Conservation (phyloP, 352 stramenopile genomes). For the Blastocystis sp. region DNA sequence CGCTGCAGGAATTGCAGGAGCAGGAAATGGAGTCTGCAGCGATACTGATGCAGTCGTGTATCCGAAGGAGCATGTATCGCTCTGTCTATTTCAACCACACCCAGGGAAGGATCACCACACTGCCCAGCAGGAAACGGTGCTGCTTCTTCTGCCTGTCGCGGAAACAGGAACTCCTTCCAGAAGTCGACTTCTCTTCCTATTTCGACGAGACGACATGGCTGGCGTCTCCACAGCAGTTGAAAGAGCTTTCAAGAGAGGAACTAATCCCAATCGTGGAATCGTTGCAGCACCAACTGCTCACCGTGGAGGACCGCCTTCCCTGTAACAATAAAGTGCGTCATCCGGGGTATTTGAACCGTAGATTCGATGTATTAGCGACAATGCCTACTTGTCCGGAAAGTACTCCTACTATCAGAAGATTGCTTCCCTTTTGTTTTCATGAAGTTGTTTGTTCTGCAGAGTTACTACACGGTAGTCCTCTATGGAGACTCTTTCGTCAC, state of each 20-base stretch:
- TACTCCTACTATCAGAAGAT: constrained; percentile 52
- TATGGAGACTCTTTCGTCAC: too few relatives aligned
- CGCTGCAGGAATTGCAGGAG: not conserved
- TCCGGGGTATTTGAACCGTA: not conserved
- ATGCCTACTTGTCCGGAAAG: constrained; percentile 21
- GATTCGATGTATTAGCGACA: not conserved
- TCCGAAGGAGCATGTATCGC: not conserved
- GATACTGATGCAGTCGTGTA: constrained; percentile 9
- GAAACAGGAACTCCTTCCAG: not conserved
- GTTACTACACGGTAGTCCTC: too few relatives aligned
- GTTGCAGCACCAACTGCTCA: constrained; percentile 28
- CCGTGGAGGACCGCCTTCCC: not conserved
- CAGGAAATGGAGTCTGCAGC: not conserved
- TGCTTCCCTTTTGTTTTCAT: not conserved
- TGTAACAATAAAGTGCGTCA: constrained; percentile 41
- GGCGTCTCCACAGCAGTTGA: not conserved
- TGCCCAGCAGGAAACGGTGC: constrained; percentile 2
- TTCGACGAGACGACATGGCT: constrained; percentile 47
- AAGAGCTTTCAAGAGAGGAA: not conserved
- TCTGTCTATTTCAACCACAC: not conserved
- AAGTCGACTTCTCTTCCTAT: constrained; percentile 33
- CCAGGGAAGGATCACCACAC: not conserved
- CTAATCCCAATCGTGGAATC: not conserved
- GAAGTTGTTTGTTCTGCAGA: constrained; percentile 44
- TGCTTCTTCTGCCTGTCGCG: not conserved